Evolutionary conservation across 257 asterid species (phyloP).

Genomic region (Petunia secreta): DNA sequence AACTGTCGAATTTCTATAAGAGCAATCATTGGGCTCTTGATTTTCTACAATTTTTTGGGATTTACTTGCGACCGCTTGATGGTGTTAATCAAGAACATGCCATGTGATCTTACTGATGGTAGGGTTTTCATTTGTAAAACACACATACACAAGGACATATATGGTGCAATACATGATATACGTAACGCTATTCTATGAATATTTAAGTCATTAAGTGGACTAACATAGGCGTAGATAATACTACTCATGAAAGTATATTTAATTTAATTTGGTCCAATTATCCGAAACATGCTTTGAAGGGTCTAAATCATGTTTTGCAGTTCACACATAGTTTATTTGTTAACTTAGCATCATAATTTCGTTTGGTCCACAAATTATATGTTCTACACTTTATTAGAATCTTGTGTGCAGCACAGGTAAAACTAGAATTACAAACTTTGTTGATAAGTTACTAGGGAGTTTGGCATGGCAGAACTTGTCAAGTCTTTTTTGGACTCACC

Average conservation of each 20-base stretch:
- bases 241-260: background rate
- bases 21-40: slow-evolving; percentile 46
- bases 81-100: slow-evolving; percentile 38
- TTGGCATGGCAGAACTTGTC: no score
- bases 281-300: background rate
- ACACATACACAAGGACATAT: background rate
- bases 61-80: background rate
- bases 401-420: no score
- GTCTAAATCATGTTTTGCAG: background rate
- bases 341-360: no score
- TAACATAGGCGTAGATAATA: background rate
- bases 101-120: slow-evolving; percentile 62
- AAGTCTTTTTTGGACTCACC: no score
- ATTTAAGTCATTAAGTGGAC: background rate
- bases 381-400: no score
- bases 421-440: no score
- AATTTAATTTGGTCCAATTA: background rate
- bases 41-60: slow-evolving; percentile 23
- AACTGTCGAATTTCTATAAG: slow-evolving; percentile 40
- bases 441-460: no score
- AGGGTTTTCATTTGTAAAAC: background rate
- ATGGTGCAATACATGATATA: background rate
- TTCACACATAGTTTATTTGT: background rate
- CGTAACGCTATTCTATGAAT: background rate
- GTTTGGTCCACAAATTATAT: no score